These are phyloP conservation scores for Globisporangium yorkense DNA, from an alignment of 352 stramenopile species.

Conservation along the genomic window DNA sequence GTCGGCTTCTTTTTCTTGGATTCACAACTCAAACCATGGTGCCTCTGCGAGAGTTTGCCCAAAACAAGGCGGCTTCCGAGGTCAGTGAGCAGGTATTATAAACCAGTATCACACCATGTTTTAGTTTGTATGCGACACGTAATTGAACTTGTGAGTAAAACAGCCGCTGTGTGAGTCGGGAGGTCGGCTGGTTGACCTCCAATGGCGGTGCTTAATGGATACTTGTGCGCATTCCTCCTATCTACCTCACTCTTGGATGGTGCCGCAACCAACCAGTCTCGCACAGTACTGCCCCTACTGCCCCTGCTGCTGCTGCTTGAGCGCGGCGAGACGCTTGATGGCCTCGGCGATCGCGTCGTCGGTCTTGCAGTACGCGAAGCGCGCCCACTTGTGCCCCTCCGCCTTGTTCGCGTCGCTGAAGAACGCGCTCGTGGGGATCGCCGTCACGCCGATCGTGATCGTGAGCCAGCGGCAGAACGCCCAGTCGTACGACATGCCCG, in stretches of 20 bases:
- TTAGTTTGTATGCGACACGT: too few species aligned
- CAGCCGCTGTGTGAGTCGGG: too few species aligned
- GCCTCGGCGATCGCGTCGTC: slow-evolving; percentile 89
- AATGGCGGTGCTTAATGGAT: too few species aligned
- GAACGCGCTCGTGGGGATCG: slow-evolving; percentile 91
- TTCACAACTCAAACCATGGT: background rate
- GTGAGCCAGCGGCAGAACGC: slow-evolving; percentile 91
- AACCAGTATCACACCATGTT: too few species aligned
- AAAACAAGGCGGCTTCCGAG: too few species aligned
- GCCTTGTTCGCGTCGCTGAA: slow-evolving; percentile 81
- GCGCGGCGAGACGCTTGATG: slow-evolving; percentile 49
- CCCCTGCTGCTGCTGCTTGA: slow-evolving; percentile 2
- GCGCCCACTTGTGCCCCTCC: slow-evolving; percentile 66
- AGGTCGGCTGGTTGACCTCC: too few species aligned
- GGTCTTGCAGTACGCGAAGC: slow-evolving; percentile 97
- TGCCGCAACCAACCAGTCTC: too few species aligned
- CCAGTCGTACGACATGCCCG: slow-evolving; percentile 83
- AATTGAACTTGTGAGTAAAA: too few species aligned
- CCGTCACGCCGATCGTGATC: slow-evolving; percentile 85
- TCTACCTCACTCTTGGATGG: too few species aligned
- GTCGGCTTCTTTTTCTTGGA: slow-evolving; percentile 11
- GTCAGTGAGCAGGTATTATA: too few species aligned
- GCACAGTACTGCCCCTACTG: background rate
- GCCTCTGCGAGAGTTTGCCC: too few species aligned
- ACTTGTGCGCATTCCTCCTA: too few species aligned